Evolutionary conservation across 2,329 filamentous ascomycete genomes (phyloP).

Genomic region (Aureobasidium subglaciale): DNA sequence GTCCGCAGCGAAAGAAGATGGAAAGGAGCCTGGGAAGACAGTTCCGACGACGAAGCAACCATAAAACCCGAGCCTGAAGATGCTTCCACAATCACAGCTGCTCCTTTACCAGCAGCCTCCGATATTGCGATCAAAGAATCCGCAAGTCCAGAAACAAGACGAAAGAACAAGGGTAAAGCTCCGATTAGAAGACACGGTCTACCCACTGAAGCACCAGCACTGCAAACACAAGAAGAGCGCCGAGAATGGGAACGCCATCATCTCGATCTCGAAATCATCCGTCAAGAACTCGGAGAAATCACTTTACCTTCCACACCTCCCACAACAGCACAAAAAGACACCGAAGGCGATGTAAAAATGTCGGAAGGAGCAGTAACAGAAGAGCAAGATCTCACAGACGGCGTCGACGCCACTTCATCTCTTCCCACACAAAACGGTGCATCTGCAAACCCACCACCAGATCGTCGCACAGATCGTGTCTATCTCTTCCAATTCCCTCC

Average conservation of each 20-base stretch:
- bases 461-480: slow-evolving; percentile 45
- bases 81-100: slow-evolving; percentile 10
- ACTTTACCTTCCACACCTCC: slow-evolving; percentile 16
- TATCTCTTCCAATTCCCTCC: slow-evolving; percentile 61
- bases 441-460: slow-evolving; percentile 20
- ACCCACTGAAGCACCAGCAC: slow-evolving; percentile 18
- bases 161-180: slow-evolving; percentile 7
- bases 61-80: slow-evolving; percentile 50
- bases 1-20: slow-evolving; percentile 35
- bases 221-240: slow-evolving; percentile 47
- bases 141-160: slow-evolving; percentile 1
- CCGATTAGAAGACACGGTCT: not conserved
- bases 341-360: slow-evolving; percentile 37
- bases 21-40: slow-evolving; percentile 40
- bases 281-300: slow-evolving; percentile 41
- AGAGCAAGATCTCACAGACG: slow-evolving; percentile 18
- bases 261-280: slow-evolving; percentile 39
- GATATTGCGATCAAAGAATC: slow-evolving; percentile 17
- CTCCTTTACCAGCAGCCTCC: not conserved
- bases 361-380: slow-evolving; percentile 16
- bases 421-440: not conserved
- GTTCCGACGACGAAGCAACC: slow-evolving; percentile 28
- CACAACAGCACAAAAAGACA: slow-evolving; percentile 24
- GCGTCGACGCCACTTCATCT: not conserved
- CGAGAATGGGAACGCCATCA: slow-evolving; percentile 45